A percentile compares a stretch with the other conserved stretches of the same genome.
Conservation (phyloP, 768 basidiomycete species). For the Trametes cubensis region DNA sequence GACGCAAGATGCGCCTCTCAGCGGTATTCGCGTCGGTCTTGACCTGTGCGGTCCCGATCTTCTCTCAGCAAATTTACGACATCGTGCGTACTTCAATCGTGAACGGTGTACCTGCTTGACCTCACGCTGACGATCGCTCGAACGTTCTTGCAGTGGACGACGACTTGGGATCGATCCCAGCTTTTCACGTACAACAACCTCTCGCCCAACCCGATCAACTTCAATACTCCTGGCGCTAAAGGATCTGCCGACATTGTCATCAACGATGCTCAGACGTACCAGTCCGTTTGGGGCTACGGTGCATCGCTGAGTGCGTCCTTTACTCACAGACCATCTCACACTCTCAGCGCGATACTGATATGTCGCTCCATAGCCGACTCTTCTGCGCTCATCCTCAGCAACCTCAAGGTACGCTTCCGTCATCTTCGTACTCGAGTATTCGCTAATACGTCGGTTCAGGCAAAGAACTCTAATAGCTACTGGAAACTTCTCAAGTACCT, state of each 20-base stretch:
- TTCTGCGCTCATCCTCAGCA: conserved; percentile 59
- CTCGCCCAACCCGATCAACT: conserved; percentile 53
- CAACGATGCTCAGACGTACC: conserved; percentile 54
- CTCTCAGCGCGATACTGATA: conserved; percentile 5
- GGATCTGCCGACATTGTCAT: conserved; percentile 66
- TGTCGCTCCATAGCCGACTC: conserved; percentile 58
- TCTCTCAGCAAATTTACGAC: conserved; percentile 39
- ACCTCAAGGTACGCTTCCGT: conserved; percentile 56
- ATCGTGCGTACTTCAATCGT: conserved; percentile 27
- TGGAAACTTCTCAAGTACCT: conserved; percentile 59
- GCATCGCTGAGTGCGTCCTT: conserved; percentile 56
- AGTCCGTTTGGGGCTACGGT: conserved; percentile 69
- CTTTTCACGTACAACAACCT: conserved; percentile 57
- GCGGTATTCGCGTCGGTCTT: conserved; percentile 23
- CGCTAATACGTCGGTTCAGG: conserved; percentile 35
- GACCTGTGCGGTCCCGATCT: conserved; percentile 27
- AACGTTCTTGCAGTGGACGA: conserved; percentile 33
- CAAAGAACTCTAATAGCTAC: conserved; percentile 56
- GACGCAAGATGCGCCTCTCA: conserved; percentile 12
- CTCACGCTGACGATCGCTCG: background rate
- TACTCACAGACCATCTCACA: background rate
- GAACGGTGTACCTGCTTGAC: background rate
- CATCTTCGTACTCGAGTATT: background rate
- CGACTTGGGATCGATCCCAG: conserved; percentile 42
- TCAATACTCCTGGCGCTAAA: conserved; percentile 54